phyloP scores from a whole-genome alignment of 2,329 filamentous ascomycete species.

The Drechslerella stenobrocha region DNA sequence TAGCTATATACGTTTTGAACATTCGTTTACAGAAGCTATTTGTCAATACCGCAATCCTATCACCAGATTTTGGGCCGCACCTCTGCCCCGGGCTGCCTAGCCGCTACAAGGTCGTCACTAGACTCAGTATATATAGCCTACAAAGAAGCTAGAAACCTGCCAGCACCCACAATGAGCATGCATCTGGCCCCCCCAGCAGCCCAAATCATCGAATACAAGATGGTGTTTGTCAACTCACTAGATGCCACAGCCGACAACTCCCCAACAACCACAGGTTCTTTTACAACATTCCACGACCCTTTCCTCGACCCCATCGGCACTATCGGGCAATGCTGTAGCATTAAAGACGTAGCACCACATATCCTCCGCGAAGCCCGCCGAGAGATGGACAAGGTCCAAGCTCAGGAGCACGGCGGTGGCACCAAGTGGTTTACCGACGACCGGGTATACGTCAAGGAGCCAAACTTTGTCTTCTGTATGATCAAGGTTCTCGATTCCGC shows the following conservation, averaged over 20 bases:
- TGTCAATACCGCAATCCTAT: neutral
- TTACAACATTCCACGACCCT: neutral
- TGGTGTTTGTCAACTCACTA: neutral
- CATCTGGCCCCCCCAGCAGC: neutral
- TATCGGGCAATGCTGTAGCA: neutral
- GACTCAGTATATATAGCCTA: no score
- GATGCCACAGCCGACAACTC: neutral
- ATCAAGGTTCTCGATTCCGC: conserved; percentile 10
- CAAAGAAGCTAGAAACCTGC: neutral
- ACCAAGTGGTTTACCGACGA: conserved; percentile 3
- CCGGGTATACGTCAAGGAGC: neutral
- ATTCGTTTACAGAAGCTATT: neutral
- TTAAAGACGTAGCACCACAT: neutral
- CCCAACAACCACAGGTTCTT: neutral
- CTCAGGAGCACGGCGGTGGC: neutral
- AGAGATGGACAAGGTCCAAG: conserved; percentile 3
- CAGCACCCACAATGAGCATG: neutral
- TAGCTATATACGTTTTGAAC: neutral
- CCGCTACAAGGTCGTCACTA: neutral
- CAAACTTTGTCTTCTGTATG: conserved; percentile 12
- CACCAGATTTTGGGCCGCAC: no score
- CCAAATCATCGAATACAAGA: neutral
- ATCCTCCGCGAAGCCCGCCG: neutral
- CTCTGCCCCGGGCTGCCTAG: neutral
- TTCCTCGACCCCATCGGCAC: neutral